A percentile compares a stretch with the other conserved stretches of the same genome.
Evolutionary conservation across 208 protist species (phyloP).

Genomic region (Acanthamoeba lenticulata): DNA sequence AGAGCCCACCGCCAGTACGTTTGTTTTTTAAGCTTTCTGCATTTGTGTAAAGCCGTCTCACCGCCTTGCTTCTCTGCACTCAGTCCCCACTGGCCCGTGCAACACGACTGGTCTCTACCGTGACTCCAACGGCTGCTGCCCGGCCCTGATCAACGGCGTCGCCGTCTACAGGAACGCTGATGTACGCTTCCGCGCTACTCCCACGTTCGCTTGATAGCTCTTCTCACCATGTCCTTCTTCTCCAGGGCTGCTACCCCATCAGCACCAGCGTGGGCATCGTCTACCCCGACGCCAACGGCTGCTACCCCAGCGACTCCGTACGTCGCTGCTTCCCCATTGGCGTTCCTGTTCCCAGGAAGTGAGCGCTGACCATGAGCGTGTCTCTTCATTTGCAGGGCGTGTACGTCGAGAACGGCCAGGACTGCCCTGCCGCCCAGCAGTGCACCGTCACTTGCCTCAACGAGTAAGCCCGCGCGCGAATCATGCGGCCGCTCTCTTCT

Average conservation of each 20-base stretch:
- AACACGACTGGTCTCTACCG: background rate
- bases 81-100: background rate
- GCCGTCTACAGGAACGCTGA: background rate
- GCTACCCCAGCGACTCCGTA: background rate
- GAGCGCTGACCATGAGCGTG: background rate
- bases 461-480: background rate
- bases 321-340: background rate
- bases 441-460: background rate
- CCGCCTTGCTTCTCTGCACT: background rate
- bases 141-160: background rate
- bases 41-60: too few relatives aligned
- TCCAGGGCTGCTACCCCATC: background rate
- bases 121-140: background rate
- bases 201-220: too few relatives aligned
- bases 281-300: background rate
- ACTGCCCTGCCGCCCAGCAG: background rate
- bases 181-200: background rate
- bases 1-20: too few relatives aligned
- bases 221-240: too few relatives aligned
- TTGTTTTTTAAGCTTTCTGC: too few relatives aligned
- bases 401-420: background rate
- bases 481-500: too few relatives aligned
- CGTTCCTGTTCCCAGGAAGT: background rate
- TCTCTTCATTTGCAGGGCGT: too few relatives aligned
- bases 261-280: background rate